Evolutionary conservation across 2,329 filamentous ascomycete genomes (phyloP).

Genomic region (Alternaria arborescens): DNA sequence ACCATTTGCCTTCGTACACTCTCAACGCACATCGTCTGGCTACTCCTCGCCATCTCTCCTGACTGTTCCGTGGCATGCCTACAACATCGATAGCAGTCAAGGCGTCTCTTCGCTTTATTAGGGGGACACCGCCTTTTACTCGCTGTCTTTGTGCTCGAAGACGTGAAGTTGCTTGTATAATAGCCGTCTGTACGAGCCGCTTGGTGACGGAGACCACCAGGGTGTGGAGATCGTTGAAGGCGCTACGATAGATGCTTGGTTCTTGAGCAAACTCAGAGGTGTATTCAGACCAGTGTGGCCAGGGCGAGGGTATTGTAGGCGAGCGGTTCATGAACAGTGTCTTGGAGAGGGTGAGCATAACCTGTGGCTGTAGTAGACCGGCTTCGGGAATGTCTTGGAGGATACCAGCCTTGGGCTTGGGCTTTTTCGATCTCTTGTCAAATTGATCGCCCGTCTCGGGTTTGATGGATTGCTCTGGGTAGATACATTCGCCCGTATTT

Average conservation of each 20-base stretch:
- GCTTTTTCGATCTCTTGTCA: background rate
- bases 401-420: conserved; percentile 14
- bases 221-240: conserved; percentile 78
- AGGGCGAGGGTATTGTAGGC: conserved; percentile 35
- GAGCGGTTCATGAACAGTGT: conserved; percentile 50
- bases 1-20: conserved; percentile 51
- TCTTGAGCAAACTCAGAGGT: conserved; percentile 41
- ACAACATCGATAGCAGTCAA: conserved; percentile 63
- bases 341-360: conserved; percentile 43
- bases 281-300: conserved; percentile 45
- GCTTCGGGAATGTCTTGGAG: conserved; percentile 46
- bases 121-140: conserved; percentile 38
- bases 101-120: conserved; percentile 61
- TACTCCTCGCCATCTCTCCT: conserved; percentile 61
- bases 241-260: conserved; percentile 77
- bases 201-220: conserved; percentile 73
- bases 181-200: conserved; percentile 72
- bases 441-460: background rate
- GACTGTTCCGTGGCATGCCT: conserved; percentile 57
- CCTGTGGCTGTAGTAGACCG: conserved; percentile 36
- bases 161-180: conserved; percentile 76
- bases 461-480: conserved; percentile 12
- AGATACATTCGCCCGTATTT: conserved; percentile 14
- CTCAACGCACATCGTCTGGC: conserved; percentile 62
- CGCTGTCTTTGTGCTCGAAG: conserved; percentile 61